Evolutionary conservation across 2,329 filamentous ascomycete genomes (phyloP), one percentile per base, ranked within the genome.

Genomic region (Colletotrichum aenigma): DNA sequence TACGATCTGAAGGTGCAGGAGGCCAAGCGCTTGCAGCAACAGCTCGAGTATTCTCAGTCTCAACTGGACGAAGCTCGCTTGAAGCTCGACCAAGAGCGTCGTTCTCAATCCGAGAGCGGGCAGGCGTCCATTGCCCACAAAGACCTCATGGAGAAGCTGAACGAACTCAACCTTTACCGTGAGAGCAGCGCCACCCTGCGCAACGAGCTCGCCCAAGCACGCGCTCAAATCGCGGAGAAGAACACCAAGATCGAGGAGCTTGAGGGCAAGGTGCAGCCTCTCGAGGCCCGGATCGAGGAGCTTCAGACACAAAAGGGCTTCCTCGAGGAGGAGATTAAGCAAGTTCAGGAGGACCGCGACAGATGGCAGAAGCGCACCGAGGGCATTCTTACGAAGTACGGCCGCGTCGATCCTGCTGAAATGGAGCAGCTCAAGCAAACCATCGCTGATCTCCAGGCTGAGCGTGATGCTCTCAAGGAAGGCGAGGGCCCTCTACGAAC

Each of bases 321-420:
- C 78, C 94, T 96, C 80, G 94, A 97, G 78, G 95, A 95, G 15
- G 96, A 98, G 82, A 91, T 98, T 81, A 95, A 94, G 81, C 91
- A 98, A 77, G 89, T 98, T 12, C 94, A 97, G 78, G 94, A 97
- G 80, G 96, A 98, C 82, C 93, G 97, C 18, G 96, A 98, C 82
- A 92, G 95, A 74, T 98, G 96, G 95, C 96, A 98, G 85, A 96
- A 98, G 88, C 94, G 97, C 28, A 97, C 96, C 2, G 96, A 98
- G 82, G 95, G 97, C 79, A 98, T 99, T 77, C 91, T 99, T 66
- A 96, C 95, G 78, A 98, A 98, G 83, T 98, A 98, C 82, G 96
- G 98, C 79, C 95, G 96, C 71, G 95, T 97, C 68, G 97, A 99
- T 82, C 96, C 97, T 58, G 95, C 95, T 4, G 96, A 98, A 81